Evolutionary conservation across 768 basidiomycete genomes (phyloP).

Genomic region (Mycena filopes): DNA sequence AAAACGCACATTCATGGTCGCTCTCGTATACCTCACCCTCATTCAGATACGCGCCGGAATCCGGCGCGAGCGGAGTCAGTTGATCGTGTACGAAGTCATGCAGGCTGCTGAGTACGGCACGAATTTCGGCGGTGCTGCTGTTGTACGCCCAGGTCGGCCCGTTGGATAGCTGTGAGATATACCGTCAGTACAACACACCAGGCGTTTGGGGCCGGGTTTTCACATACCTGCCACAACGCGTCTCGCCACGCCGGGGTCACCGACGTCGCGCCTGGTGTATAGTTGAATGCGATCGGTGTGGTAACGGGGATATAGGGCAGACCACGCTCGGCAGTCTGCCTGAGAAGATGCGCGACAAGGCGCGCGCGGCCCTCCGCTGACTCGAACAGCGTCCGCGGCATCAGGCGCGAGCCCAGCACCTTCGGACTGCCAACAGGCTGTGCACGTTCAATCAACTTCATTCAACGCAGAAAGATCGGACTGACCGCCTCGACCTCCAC

Average conservation of each 20-base stretch:
- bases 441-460: too few relatives aligned
- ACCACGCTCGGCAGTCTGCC: too few relatives aligned
- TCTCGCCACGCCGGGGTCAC: slow-evolving; percentile 34
- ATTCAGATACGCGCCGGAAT: slow-evolving; percentile 47
- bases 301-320: slow-evolving; percentile 20
- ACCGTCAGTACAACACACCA: background rate
- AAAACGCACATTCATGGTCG: slow-evolving; percentile 39
- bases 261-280: slow-evolving; percentile 21
- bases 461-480: too few relatives aligned
- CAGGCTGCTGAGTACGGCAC: slow-evolving; percentile 37
- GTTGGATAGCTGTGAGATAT: background rate
- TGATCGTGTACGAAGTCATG: slow-evolving; percentile 31
- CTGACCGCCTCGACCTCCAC: too few relatives aligned
- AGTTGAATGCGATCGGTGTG: slow-evolving; percentile 29
- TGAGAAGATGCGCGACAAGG: slow-evolving; percentile 23
- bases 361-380: too few relatives aligned
- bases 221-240: slow-evolving; percentile 35
- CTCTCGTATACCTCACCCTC: slow-evolving; percentile 49
- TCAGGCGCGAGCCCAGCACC: too few relatives aligned
- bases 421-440: too few relatives aligned
- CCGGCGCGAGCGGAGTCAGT: slow-evolving; percentile 23
- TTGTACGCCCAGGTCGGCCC: background rate
- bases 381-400: too few relatives aligned
- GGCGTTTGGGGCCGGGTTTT: too few relatives aligned
- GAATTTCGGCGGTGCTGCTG: slow-evolving; percentile 16